These are phyloP conservation scores for Sergeia podlipaevii DNA, from an alignment of 208 protist species.

Conservation along the genomic window DNA sequence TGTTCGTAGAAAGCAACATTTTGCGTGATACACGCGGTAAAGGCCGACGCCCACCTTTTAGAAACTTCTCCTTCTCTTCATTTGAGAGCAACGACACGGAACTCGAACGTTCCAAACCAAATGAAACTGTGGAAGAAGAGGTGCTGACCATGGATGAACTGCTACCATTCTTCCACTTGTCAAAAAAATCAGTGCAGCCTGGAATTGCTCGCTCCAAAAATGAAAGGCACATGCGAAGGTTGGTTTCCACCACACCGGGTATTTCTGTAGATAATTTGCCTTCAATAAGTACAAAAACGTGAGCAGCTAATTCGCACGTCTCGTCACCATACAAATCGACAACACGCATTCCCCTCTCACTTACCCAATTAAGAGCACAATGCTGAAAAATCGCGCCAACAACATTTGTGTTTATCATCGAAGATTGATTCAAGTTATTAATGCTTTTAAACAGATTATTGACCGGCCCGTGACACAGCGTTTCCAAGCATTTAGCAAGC, in stretches of 20 bases:
- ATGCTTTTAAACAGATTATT: conserved; percentile 6
- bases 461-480: conserved; percentile 26
- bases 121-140: neutral
- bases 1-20: conserved; percentile 35
- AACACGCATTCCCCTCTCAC: conserved; percentile 19
- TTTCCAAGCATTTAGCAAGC: conserved; percentile 31
- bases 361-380: conserved; percentile 39
- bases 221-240: conserved; percentile 1
- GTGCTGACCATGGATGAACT: too few relatives aligned
- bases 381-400: conserved; percentile 20
- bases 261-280: conserved; percentile 1
- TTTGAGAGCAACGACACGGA: conserved; percentile 10
- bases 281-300: conserved; percentile 28
- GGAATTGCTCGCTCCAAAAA: conserved; percentile 29
- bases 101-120: neutral
- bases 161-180: conserved; percentile 16
- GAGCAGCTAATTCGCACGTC: conserved; percentile 20
- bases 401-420: conserved; percentile 8
- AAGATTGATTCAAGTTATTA: conserved; percentile 7
- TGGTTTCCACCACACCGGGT: conserved; percentile 2
- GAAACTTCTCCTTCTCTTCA: conserved; percentile 27
- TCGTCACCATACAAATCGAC: conserved; percentile 23
- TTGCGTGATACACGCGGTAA: conserved; percentile 14
- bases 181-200: too few relatives aligned
- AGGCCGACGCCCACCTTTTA: conserved; percentile 27